A percentile compares a stretch with the other conserved stretches of the same genome.
phyloP scores from a whole-genome alignment of 2,329 filamentous ascomycete species.

The Venturia pyrina region DNA sequence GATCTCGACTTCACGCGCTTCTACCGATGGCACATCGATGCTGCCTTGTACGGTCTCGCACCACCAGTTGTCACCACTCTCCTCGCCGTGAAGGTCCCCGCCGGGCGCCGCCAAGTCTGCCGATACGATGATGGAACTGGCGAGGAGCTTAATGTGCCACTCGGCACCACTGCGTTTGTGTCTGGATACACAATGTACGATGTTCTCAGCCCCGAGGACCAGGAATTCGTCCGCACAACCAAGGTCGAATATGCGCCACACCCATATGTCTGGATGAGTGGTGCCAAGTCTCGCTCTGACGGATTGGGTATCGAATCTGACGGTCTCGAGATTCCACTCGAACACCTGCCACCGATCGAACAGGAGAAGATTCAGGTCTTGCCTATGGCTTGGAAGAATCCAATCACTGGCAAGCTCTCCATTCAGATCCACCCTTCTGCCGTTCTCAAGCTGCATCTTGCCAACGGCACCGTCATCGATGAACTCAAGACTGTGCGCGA shows the following conservation, averaged over 20 bases:
- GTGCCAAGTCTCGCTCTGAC: conserved; percentile 54
- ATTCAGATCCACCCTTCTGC: conserved; percentile 67
- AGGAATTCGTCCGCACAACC: conserved; percentile 56
- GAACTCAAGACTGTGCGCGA: conserved; percentile 56
- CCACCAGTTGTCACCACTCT: conserved; percentile 64
- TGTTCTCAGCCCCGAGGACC: conserved; percentile 52
- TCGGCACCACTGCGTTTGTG: conserved; percentile 69
- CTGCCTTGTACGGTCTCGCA: conserved; percentile 64
- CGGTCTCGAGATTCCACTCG: conserved; percentile 48
- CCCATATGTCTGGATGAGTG: conserved; percentile 74
- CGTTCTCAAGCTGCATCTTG: conserved; percentile 56
- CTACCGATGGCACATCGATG: conserved; percentile 75
- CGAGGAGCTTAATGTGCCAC: conserved; percentile 56
- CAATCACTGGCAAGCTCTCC: conserved; percentile 56
- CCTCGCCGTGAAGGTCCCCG: conserved; percentile 62
- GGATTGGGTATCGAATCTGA: conserved; percentile 65
- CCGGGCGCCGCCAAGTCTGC: conserved; percentile 54
- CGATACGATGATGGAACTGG: conserved; percentile 63
- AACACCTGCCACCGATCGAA: conserved; percentile 56
- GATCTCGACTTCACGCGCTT: conserved; percentile 50
- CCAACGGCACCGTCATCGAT: conserved; percentile 58
- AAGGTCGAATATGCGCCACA: conserved; percentile 68
- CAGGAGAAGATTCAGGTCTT: conserved; percentile 58
- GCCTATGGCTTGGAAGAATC: conserved; percentile 71
- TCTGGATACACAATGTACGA: conserved; percentile 64